phyloP scores from a whole-genome alignment of 2,329 filamentous ascomycete genomes.

The Aspergillus alliaceus region DNA sequence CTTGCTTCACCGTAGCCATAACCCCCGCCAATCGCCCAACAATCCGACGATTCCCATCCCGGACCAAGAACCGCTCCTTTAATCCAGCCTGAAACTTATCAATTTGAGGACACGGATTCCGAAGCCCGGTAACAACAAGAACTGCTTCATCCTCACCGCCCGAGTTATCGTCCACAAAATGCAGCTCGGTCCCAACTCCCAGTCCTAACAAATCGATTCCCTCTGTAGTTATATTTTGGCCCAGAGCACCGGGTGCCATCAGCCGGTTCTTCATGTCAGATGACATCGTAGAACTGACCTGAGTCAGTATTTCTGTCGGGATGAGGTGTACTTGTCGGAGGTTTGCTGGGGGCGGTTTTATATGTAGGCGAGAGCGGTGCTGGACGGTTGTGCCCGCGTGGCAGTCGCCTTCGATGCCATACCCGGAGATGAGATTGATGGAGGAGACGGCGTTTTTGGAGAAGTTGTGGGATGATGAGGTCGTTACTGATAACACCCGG shows the following conservation, averaged over 20 bases:
- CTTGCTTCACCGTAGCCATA: conserved; percentile 3
- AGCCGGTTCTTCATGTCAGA: neutral
- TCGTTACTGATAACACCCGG: neutral
- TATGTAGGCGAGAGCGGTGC: conserved; percentile 7
- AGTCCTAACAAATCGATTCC: conserved; percentile 10
- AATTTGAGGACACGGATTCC: conserved; percentile 1
- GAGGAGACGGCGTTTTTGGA: conserved; percentile 4
- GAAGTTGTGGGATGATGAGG: conserved; percentile 5
- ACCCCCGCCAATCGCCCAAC: neutral
- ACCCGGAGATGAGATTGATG: conserved; percentile 6
- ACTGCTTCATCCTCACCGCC: neutral
- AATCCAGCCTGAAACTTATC: conserved; percentile 1
- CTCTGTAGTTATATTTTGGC: conserved; percentile 15
- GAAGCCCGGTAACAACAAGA: neutral
- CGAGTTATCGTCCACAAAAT: neutral
- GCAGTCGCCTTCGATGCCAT: conserved; percentile 14
- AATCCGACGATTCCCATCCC: neutral
- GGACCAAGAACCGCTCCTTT: neutral
- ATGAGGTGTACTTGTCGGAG: conserved; percentile 12
- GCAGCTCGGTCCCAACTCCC: conserved; percentile 5
- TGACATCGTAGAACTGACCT: neutral
- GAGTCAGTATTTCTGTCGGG: neutral
- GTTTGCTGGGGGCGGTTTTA: conserved; percentile 6
- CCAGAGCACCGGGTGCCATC: conserved; percentile 1
- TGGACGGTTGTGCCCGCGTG: conserved; percentile 13